phyloP scores from a whole-genome alignment of 164 flowering plant genomes.

The Brasenia schreberi region DNA sequence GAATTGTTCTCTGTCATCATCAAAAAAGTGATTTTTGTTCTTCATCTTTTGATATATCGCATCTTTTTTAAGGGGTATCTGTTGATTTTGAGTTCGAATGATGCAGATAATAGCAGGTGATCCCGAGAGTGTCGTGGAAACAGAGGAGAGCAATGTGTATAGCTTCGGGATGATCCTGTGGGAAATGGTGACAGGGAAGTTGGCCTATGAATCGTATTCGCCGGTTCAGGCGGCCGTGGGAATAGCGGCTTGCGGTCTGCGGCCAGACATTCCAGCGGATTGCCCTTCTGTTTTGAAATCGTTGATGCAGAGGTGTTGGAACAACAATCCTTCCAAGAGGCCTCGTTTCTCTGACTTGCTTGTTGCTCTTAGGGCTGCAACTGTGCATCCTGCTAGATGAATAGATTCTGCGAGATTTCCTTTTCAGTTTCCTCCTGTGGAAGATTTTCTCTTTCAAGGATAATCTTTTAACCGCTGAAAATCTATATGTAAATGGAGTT shows the following conservation, averaged over 20 bases:
- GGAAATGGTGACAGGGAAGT: constrained; percentile 93
- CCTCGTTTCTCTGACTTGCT: constrained; percentile 75
- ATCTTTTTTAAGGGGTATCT: not conserved
- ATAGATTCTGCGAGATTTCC: not conserved
- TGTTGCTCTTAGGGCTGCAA: constrained; percentile 5
- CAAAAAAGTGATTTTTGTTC: not conserved
- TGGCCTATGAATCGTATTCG: constrained; percentile 69
- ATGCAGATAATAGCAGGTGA: constrained; percentile 86
- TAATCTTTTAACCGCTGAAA: not conserved
- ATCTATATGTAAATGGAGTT: not conserved
- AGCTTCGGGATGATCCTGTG: constrained; percentile 92
- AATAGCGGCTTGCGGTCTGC: constrained; percentile 89
- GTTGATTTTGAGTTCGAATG: not conserved
- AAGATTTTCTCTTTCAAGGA: not conserved
- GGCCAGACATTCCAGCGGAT: constrained; percentile 87
- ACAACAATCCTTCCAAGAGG: constrained; percentile 63
- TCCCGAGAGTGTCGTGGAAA: constrained; percentile 77
- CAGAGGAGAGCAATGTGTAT: constrained; percentile 93
- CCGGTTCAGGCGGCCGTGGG: constrained; percentile 99
- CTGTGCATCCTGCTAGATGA: not conserved
- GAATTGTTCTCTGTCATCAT: no score
- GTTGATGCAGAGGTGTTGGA: constrained; percentile 88
- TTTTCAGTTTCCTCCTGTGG: no score
- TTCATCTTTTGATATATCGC: not conserved
- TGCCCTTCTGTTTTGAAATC: constrained; percentile 60